Percentiles rank a stretch among this genome's conserved stretches.
phyloP scores from a whole-genome alignment of 2,329 filamentous ascomycete species.

The Fusarium mundagurra region DNA sequence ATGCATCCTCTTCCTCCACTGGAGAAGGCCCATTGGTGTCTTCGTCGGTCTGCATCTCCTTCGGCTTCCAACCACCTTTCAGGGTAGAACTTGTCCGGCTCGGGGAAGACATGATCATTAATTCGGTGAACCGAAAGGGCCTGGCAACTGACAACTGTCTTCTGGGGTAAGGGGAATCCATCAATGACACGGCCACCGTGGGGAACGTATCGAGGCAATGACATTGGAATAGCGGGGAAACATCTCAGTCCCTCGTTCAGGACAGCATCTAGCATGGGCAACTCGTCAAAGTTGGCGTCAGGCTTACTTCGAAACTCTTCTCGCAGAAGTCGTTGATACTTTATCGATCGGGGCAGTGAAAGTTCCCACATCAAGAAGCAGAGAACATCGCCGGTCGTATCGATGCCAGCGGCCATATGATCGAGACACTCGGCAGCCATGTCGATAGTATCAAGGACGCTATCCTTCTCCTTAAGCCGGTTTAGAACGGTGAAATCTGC shows the following conservation, averaged over 20 bases:
- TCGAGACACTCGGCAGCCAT: slow-evolving; percentile 76
- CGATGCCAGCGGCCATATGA: slow-evolving; percentile 77
- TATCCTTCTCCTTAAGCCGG: slow-evolving; percentile 63
- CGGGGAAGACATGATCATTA: slow-evolving; percentile 75
- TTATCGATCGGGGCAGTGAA: slow-evolving; percentile 65
- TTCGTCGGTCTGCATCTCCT: slow-evolving; percentile 76
- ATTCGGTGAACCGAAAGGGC: slow-evolving; percentile 69
- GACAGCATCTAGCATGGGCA: slow-evolving; percentile 70
- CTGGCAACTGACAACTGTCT: slow-evolving; percentile 69
- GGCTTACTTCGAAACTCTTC: slow-evolving; percentile 60
- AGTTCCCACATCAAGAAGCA: slow-evolving; percentile 79
- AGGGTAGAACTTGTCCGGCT: slow-evolving; percentile 81
- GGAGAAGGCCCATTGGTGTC: slow-evolving; percentile 72
- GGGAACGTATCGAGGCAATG: slow-evolving; percentile 69
- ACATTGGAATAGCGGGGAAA: slow-evolving; percentile 74
- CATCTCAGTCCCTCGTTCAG: slow-evolving; percentile 70
- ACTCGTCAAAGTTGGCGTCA: slow-evolving; percentile 55
- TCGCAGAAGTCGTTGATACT: slow-evolving; percentile 62
- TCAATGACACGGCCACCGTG: slow-evolving; percentile 64
- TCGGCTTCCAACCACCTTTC: slow-evolving; percentile 82
- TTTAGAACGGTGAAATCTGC: slow-evolving; percentile 67
- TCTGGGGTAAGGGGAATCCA: slow-evolving; percentile 61
- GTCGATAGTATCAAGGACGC: slow-evolving; percentile 60
- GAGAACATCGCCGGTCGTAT: slow-evolving; percentile 75
- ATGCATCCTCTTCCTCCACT: slow-evolving; percentile 73